Conservation (phyloP, 2,329 filamentous ascomycete species). For the Claviceps africana region DNA sequence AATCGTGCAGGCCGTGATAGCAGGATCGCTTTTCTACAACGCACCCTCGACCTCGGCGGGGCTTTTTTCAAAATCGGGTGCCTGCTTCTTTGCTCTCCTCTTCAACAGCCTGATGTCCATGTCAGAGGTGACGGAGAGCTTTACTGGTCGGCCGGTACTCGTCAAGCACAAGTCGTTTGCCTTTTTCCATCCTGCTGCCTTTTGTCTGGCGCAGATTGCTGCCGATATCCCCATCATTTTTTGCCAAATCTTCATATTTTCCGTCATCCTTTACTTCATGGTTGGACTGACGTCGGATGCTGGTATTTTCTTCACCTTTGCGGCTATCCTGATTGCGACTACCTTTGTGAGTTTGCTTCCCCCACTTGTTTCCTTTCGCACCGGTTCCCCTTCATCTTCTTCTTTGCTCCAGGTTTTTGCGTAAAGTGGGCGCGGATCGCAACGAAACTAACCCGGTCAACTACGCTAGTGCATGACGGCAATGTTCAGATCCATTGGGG, state of each 20-base stretch:
- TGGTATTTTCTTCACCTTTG: constrained; percentile 47
- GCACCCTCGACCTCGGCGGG: constrained; percentile 42
- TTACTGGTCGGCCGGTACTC: constrained; percentile 43
- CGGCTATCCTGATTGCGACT: constrained; percentile 35
- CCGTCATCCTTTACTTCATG: constrained; percentile 50
- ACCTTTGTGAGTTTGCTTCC: constrained; percentile 30
- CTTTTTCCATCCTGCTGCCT: constrained; percentile 41
- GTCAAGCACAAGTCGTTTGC: constrained; percentile 45
- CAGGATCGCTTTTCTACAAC: constrained; percentile 55
- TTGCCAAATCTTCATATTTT: constrained; percentile 44
- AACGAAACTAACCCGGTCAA: neutral
- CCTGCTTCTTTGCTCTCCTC: constrained; percentile 49
- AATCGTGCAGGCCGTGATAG: constrained; percentile 45
- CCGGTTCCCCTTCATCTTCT: too few species aligned
- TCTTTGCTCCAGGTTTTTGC: neutral
- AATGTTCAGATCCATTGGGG: constrained; percentile 41
- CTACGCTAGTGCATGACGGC: constrained; percentile 37
- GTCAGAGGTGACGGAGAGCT: constrained; percentile 52
- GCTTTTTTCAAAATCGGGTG: constrained; percentile 49
- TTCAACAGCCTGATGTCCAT: constrained; percentile 49
- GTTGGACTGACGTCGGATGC: constrained; percentile 38
- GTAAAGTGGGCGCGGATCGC: neutral
- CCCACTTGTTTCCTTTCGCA: too few species aligned
- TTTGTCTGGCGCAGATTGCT: constrained; percentile 42
- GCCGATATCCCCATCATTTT: constrained; percentile 42